These are phyloP conservation scores for Heimioporus sp. DNA, from an alignment of 768 basidiomycete species.

Conservation along the genomic window DNA sequence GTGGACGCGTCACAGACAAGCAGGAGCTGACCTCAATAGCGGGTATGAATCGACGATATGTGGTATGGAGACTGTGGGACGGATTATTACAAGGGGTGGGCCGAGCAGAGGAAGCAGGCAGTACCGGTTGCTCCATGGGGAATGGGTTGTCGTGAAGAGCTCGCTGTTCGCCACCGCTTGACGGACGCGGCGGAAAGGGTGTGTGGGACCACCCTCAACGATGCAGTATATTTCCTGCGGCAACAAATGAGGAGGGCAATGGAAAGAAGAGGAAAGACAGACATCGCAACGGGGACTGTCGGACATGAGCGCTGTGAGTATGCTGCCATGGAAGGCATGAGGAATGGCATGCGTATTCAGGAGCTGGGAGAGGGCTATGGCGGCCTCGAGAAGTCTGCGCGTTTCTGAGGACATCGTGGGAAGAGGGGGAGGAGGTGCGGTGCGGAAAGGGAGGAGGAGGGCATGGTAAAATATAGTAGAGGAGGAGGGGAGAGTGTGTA, in stretches of 20 bases:
- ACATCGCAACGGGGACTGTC: slow-evolving; percentile 66
- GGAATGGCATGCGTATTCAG: slow-evolving; percentile 57
- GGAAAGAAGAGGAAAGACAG: slow-evolving; percentile 25
- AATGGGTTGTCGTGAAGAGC: slow-evolving; percentile 64
- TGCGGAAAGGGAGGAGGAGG: slow-evolving; percentile 34
- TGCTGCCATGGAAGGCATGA: slow-evolving; percentile 80
- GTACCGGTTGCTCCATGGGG: slow-evolving; percentile 88
- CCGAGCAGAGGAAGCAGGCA: not conserved
- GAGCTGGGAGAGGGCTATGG: slow-evolving; percentile 66
- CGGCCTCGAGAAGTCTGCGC: slow-evolving; percentile 73
- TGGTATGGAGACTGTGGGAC: slow-evolving; percentile 60
- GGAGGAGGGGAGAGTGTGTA: slow-evolving; percentile 40
- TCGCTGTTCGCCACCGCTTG: slow-evolving; percentile 67
- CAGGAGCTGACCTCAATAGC: slow-evolving; percentile 59
- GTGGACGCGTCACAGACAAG: not conserved
- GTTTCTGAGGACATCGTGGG: slow-evolving; percentile 61
- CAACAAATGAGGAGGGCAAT: slow-evolving; percentile 7
- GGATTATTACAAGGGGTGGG: slow-evolving; percentile 6
- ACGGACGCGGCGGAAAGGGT: slow-evolving; percentile 79
- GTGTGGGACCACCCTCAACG: slow-evolving; percentile 69
- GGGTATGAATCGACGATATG: slow-evolving; percentile 74
- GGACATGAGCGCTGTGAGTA: slow-evolving; percentile 68
- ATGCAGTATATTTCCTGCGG: slow-evolving; percentile 81
- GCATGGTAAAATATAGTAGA: slow-evolving; percentile 52
- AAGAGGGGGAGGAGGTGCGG: slow-evolving; percentile 15